These are phyloP conservation scores for Fistulifera pelliculosa DNA, from an alignment of 108 stramenopile species.

Conservation along the genomic window DNA sequence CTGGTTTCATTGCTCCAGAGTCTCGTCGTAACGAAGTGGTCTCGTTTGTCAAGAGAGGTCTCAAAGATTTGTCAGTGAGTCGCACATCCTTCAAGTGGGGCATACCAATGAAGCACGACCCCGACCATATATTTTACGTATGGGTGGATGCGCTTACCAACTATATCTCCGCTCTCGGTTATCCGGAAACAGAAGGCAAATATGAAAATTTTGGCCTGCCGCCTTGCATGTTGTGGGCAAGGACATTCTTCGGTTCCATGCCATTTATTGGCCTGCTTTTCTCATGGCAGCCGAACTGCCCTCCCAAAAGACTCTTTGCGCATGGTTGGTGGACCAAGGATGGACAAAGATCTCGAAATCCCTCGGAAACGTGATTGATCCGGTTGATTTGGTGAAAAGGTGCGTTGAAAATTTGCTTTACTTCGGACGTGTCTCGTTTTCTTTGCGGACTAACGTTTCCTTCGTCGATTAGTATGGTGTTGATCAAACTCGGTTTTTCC, in stretches of 20 bases:
- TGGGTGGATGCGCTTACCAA: slow-evolving; percentile 98
- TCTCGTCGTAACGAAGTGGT: slow-evolving; percentile 82
- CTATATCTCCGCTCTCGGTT: slow-evolving; percentile 91
- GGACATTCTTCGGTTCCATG: slow-evolving; percentile 96
- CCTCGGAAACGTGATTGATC: slow-evolving; percentile 90
- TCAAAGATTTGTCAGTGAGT: slow-evolving; percentile 87
- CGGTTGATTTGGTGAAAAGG: slow-evolving; percentile 78
- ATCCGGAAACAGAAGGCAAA: slow-evolving; percentile 46
- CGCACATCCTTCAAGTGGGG: slow-evolving; percentile 93
- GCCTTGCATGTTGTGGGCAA: slow-evolving; percentile 93
- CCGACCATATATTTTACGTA: slow-evolving; percentile 92
- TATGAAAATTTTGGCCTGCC: slow-evolving; percentile 81
- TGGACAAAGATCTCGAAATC: slow-evolving; percentile 92
- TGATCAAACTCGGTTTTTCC: slow-evolving; percentile 89
- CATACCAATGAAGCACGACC: slow-evolving; percentile 84
- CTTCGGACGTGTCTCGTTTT: neutral
- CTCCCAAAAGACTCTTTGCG: slow-evolving; percentile 87
- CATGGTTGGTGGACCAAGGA: slow-evolving; percentile 99
- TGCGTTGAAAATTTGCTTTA: slow-evolving; percentile 12
- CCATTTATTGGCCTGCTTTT: slow-evolving; percentile 97
- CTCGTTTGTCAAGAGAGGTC: slow-evolving; percentile 79
- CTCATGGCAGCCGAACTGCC: slow-evolving; percentile 94
- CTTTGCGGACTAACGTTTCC: neutral
- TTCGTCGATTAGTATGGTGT: slow-evolving; percentile 58
- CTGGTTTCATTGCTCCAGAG: slow-evolving; percentile 85